Evolutionary conservation across 192 early-diverging fungal species (phyloP).

Genomic region (Coemansia sp.): DNA sequence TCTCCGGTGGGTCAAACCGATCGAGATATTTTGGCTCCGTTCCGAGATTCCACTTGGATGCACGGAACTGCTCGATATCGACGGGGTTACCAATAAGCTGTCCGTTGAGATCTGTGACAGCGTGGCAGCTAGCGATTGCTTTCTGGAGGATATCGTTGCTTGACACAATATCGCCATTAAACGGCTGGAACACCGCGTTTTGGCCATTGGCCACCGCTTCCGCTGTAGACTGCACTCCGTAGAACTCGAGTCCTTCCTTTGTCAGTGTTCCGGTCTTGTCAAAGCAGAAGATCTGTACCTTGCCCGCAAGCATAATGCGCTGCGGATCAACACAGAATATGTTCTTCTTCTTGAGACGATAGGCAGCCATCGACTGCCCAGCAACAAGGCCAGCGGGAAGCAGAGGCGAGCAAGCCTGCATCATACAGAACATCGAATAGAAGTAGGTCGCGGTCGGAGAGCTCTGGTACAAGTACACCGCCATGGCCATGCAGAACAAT

Average conservation of each 20-base stretch:
- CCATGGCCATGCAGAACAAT: conserved; percentile 48
- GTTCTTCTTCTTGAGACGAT: conserved; percentile 57
- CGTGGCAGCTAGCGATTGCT: conserved; percentile 23
- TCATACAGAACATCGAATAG: conserved; percentile 68
- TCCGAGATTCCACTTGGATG: conserved; percentile 18
- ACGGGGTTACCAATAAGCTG: conserved; percentile 13
- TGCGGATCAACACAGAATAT: conserved; percentile 71
- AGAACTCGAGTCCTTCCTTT: conserved; percentile 69
- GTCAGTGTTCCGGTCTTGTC: conserved; percentile 74
- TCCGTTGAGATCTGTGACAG: conserved; percentile 37
- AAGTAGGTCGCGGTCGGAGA: conserved; percentile 61
- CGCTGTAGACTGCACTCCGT: conserved; percentile 34
- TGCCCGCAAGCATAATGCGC: conserved; percentile 67
- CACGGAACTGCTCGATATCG: conserved; percentile 62
- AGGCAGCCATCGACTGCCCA: conserved; percentile 65
- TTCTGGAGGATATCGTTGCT: conserved; percentile 5
- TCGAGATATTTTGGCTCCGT: conserved; percentile 17
- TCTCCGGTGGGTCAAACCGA: not conserved
- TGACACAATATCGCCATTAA: conserved; percentile 8
- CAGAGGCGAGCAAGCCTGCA: conserved; percentile 66
- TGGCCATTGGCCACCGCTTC: not conserved
- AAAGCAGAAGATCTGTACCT: conserved; percentile 71
- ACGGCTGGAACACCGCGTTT: conserved; percentile 20
- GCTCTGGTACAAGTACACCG: conserved; percentile 40
- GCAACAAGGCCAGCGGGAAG: conserved; percentile 69